These are phyloP conservation scores for Penicillium sp. DNA, from an alignment of 2,329 filamentous ascomycete species.

Conservation along the genomic window DNA sequence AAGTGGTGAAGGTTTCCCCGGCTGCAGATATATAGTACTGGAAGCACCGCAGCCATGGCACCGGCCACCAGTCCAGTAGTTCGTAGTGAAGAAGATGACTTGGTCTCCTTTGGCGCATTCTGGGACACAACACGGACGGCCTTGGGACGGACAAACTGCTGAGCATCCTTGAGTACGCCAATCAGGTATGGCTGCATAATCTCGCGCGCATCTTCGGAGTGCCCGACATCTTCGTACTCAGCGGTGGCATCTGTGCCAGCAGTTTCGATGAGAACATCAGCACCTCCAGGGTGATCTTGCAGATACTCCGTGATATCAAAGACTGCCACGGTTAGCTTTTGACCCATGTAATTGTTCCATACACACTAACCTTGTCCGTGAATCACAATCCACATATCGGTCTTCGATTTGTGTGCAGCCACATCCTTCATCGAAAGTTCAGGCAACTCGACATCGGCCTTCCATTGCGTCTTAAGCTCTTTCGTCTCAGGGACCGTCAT, in stretches of 20 bases:
- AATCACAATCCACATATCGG: slow-evolving; percentile 56
- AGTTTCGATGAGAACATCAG: slow-evolving; percentile 40
- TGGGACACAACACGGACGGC: slow-evolving; percentile 23
- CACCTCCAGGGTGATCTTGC: slow-evolving; percentile 57
- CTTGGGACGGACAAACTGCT: slow-evolving; percentile 18
- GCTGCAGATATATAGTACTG: slow-evolving; percentile 12
- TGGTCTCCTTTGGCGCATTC: slow-evolving; percentile 6
- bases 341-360: neutral
- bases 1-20: neutral
- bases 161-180: slow-evolving; percentile 30
- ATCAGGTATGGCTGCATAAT: slow-evolving; percentile 39
- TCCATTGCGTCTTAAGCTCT: slow-evolving; percentile 17
- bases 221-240: slow-evolving; percentile 45
- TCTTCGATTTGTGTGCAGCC: slow-evolving; percentile 48
- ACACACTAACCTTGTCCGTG: slow-evolving; percentile 51
- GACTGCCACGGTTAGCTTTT: slow-evolving; percentile 39
- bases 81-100: slow-evolving; percentile 18
- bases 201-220: slow-evolving; percentile 46
- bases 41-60: slow-evolving; percentile 7
- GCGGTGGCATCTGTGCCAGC: slow-evolving; percentile 44
- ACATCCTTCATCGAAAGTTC: slow-evolving; percentile 37
- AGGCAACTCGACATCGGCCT: slow-evolving; percentile 12
- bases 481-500: slow-evolving; percentile 14
- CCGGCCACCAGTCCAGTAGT: slow-evolving; percentile 28
- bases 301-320: slow-evolving; percentile 61